These are phyloP conservation scores for Candida endomychidarum DNA, from an alignment of 805 yeast species.

Conservation along the genomic window DNA sequence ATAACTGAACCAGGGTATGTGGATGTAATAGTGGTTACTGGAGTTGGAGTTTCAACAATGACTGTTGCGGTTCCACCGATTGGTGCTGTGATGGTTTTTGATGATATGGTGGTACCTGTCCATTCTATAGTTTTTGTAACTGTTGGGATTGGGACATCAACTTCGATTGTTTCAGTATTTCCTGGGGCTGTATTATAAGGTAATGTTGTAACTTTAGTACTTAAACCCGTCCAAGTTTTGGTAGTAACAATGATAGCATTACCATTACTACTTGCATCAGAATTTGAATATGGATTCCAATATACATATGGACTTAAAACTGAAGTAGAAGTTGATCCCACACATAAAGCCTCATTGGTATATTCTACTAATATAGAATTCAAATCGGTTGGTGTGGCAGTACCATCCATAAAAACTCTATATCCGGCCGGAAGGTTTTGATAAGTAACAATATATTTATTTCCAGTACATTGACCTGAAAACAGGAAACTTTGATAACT, in stretches of 20 bases:
- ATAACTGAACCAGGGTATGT: slow-evolving; percentile 11
- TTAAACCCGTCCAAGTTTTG: slow-evolving; percentile 21
- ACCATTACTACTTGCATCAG: slow-evolving; percentile 17
- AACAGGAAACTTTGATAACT: slow-evolving; percentile 7
- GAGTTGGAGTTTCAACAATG: slow-evolving; percentile 19
- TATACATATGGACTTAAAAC: neutral
- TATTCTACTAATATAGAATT: neutral
- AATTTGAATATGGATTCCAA: neutral
- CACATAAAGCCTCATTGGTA: neutral
- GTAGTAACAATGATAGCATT: slow-evolving; percentile 16
- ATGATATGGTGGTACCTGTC: slow-evolving; percentile 16
- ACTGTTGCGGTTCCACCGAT: slow-evolving; percentile 14
- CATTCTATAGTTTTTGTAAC: slow-evolving; percentile 13
- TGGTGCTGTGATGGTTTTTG: slow-evolving; percentile 9
- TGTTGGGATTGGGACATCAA: slow-evolving; percentile 22
- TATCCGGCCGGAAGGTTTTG: slow-evolving; percentile 28
- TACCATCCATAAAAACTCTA: slow-evolving; percentile 22
- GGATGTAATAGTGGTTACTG: slow-evolving; percentile 17
- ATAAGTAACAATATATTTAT: slow-evolving; percentile 15
- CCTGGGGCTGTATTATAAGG: slow-evolving; percentile 10
- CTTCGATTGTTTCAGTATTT: slow-evolving; percentile 24
- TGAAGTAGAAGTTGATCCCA: neutral
- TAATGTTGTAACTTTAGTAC: slow-evolving; percentile 21
- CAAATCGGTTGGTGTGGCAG: neutral
- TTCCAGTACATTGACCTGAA: slow-evolving; percentile 18